These are phyloP conservation scores for Turritis glabra DNA, from an alignment of 345 rosid genomes.

Conservation along the genomic window DNA sequence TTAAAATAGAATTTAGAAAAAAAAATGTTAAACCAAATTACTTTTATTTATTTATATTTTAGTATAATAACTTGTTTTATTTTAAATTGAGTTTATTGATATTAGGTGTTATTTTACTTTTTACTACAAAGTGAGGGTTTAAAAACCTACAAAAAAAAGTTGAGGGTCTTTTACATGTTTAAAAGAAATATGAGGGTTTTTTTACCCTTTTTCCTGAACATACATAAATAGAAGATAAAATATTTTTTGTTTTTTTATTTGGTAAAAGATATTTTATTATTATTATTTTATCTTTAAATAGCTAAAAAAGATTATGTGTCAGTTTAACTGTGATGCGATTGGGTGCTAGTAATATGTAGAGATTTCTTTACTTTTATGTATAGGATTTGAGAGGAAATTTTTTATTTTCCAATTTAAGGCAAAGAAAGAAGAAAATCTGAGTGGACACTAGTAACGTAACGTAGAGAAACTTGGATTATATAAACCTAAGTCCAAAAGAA, in stretches of 20 bases:
- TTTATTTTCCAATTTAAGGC: not conserved
- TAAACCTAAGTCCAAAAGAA: not conserved
- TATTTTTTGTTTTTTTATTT: not conserved
- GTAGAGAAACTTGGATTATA: slow-evolving; percentile 9
- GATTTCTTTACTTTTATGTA: not conserved
- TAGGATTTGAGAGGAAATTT: not conserved
- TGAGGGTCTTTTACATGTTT: too few relatives aligned
- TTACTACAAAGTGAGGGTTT: too few relatives aligned
- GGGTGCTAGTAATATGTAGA: slow-evolving; percentile 9
- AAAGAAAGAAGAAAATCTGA: slow-evolving; percentile 11
- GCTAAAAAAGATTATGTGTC: not conserved
- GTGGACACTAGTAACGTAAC: slow-evolving; percentile 20
- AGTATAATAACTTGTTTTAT: too few relatives aligned
- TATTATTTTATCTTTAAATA: not conserved
- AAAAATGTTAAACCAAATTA: too few relatives aligned
- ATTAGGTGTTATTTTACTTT: too few relatives aligned
- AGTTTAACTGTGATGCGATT: not conserved
- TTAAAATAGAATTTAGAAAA: too few relatives aligned
- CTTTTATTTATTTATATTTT: too few relatives aligned
- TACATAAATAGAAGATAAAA: not conserved
- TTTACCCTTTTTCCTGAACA: too few relatives aligned
- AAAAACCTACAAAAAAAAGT: too few relatives aligned
- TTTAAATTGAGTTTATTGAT: too few relatives aligned
- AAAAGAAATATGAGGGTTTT: too few relatives aligned
- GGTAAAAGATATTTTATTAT: not conserved